Base-by-base conservation (phyloP, 345 rosid genomes). In the Pelargonium nanum region DNA sequence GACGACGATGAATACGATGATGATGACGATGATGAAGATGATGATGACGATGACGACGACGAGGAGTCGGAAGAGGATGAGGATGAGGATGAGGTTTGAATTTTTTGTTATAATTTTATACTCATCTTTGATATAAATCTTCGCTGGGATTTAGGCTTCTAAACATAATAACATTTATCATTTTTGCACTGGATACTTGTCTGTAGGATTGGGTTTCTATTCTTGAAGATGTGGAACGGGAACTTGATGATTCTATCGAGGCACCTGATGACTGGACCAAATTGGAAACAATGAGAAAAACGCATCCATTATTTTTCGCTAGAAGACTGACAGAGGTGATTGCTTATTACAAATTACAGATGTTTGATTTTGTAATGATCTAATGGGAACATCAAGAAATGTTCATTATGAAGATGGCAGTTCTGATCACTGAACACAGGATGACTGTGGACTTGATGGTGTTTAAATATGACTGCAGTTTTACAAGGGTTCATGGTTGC, bases 291-390 rank as follows among this genome's bases (percentile, higher is more conserved):
- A 81, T 89, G 99, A 82, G 88, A 58, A 77, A 77, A 67, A 84
- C 96, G 64, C 99, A 93, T 76, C 99, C 99, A 57, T 81, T 87
- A 88, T 84, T 70, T 78, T 93, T 89, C 65, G 99, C 97, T 30
- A 83, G 83, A 78, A 93, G 69, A 73, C 71, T 93, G 72, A 65
- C 90, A 22, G 81, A 83, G 97, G 95, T 85, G 65, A 57, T 19
- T 59, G 53, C 44, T 59, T 51, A 52, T 24, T 59, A 4, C 54
- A 19, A 3, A 50, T 34, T 34, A 15, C 6, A 34, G 12, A 34
- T 34, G 45, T 34, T 34, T 34, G 13, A 34, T 34, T 34, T 28
- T 3, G 4, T 28, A 7, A 28, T 28, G 32, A 28, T 3, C 32
- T 28, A 7, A 28, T 28, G 32, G 7, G 32, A 28, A 28, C 7